These are phyloP conservation scores for Parascedosporium putredinis DNA, from an alignment of 2,329 filamentous ascomycete genomes.

Conservation along the genomic window DNA sequence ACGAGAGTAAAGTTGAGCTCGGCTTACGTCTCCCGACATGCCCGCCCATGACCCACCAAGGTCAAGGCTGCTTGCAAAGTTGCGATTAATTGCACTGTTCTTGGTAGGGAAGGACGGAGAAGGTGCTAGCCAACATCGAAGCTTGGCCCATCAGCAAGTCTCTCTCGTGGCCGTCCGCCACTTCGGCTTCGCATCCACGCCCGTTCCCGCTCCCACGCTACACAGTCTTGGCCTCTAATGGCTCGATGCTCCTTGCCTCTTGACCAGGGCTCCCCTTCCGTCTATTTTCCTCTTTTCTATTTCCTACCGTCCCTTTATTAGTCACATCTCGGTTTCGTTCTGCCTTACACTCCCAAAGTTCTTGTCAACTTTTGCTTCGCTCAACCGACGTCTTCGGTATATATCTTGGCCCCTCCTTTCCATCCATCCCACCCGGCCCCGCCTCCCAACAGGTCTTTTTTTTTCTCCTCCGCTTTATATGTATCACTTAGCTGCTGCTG, in stretches of 20 bases:
- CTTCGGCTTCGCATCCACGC: background rate
- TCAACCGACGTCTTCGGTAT: too few relatives aligned
- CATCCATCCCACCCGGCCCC: background rate
- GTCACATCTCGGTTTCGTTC: background rate
- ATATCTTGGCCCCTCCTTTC: constrained; percentile 2
- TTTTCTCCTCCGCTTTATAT: background rate
- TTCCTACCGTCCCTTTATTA: background rate
- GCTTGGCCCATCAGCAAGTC: too few relatives aligned
- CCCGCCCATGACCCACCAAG: background rate
- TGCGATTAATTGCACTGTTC: too few relatives aligned
- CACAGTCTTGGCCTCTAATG: too few relatives aligned
- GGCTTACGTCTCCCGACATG: background rate
- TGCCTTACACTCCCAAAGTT: background rate
- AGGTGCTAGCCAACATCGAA: too few relatives aligned
- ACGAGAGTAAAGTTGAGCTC: too few relatives aligned
- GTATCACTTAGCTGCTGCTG: background rate
- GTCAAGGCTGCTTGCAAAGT: too few relatives aligned
- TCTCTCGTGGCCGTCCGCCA: background rate
- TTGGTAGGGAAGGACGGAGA: too few relatives aligned
- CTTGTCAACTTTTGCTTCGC: background rate
- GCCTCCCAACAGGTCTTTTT: too few relatives aligned
- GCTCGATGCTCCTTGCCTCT: too few relatives aligned
- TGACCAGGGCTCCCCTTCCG: too few relatives aligned
- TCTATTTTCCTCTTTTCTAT: background rate
- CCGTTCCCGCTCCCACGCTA: too few relatives aligned